Evolutionary conservation across 192 early-diverging fungal genomes (phyloP).

Genomic region (Linnemannia zychae): DNA sequence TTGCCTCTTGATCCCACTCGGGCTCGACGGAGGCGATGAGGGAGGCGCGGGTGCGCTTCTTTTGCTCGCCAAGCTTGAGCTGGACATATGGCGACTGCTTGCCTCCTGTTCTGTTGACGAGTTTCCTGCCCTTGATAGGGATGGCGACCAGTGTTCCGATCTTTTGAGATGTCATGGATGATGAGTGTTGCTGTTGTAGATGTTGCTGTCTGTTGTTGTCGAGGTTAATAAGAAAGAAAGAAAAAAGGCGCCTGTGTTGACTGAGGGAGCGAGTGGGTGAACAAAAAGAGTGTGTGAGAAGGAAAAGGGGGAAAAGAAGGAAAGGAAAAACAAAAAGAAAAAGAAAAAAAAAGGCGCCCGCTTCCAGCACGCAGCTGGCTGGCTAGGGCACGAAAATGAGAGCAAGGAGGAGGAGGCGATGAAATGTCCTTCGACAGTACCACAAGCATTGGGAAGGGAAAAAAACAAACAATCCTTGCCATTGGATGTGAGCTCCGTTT

Average conservation of each 20-base stretch:
- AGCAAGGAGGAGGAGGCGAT: not conserved
- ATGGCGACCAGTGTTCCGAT: conserved; percentile 49
- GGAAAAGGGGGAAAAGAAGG: not conserved
- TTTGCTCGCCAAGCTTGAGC: conserved; percentile 46
- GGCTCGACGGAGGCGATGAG: conserved; percentile 50
- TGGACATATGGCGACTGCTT: conserved; percentile 55
- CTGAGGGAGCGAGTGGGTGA: not conserved
- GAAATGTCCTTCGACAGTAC: too few species aligned
- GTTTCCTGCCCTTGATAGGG: conserved; percentile 54
- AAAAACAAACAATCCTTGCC: not conserved
- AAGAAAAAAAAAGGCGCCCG: not conserved
- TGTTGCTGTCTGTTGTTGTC: not conserved
- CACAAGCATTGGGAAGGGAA: not conserved
- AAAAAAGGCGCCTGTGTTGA: not conserved
- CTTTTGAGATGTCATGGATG: conserved; percentile 26
- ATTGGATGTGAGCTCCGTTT: not conserved
- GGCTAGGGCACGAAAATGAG: not conserved
- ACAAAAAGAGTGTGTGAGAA: not conserved
- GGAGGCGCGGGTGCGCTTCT: conserved; percentile 46
- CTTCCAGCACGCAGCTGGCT: not conserved
- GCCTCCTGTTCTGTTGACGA: conserved; percentile 45
- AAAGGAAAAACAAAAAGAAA: not conserved
- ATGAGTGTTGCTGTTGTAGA: not conserved
- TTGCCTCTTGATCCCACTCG: conserved; percentile 58
- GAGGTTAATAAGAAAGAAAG: too few species aligned